Evolutionary conservation across 2,329 filamentous ascomycete species (phyloP), one percentile per base, ranked within the genome.

Genomic region (Pseudogymnoascus sp.): DNA sequence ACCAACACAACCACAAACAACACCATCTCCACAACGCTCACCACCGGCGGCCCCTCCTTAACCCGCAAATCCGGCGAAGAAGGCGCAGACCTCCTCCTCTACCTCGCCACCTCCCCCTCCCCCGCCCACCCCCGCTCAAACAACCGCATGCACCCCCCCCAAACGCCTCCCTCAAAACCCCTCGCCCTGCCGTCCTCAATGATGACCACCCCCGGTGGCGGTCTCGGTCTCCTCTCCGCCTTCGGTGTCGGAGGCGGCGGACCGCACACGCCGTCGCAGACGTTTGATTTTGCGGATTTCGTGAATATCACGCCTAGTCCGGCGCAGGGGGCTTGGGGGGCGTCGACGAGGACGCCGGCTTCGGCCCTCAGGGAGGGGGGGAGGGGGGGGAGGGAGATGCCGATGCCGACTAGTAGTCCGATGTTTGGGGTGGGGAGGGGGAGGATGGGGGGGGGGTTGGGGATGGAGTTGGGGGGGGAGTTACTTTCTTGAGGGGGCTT

Each of bases 261-360:
- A 4, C 85, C 89, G 61, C 86, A 85, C 67, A 97, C 93, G 0
- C 93, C 93, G 0, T 88, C 88, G 14, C 89, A 93, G 72, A 78
- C 76, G 59, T 96, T 97, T 76, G 96, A 97, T 78, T 96, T 97
- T 77, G 86, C 92, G 62, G 95, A 99, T 73, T 99, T 96, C 76
- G 88, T 97, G 73, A 97, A 97, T 77, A 93, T 97, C 74, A 96
- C 95, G 5, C 95, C 95, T 0, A 96, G 91, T 72, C 95, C 95
- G 18, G 95, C 91, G 26, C 95, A 97, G 77, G 91, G 86, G 69
- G 83, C 87, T 8, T 97, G 92, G 4, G 8, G 92, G 4, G 8
- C 29, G 2, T 21, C 21, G 90, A 65, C 66, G 3, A 70, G 16
- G 40, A 45, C 40, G 40, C 40, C 40, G 16, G 40, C 40, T n/a